These are phyloP conservation scores for Trichomonas vaginalis DNA, from an alignment of 208 protist genomes.

Conservation along the genomic window DNA sequence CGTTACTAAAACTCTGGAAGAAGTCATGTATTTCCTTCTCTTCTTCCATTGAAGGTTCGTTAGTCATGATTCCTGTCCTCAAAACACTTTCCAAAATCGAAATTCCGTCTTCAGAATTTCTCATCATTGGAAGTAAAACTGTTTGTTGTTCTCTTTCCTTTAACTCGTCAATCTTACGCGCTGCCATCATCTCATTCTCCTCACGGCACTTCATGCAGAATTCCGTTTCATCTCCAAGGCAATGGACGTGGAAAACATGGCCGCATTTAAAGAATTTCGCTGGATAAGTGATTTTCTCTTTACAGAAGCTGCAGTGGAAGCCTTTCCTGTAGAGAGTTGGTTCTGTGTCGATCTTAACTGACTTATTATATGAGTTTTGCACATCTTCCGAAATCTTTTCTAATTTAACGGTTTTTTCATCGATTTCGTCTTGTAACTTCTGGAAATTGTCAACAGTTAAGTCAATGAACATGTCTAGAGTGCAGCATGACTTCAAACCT, in stretches of 20 bases:
- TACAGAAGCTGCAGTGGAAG: not conserved
- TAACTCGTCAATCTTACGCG: not conserved
- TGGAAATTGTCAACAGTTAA: not conserved
- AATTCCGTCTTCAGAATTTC: not conserved
- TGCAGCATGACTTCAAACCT: not conserved
- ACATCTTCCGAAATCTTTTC: not conserved
- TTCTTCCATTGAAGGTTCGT: not conserved
- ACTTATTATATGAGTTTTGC: not conserved
- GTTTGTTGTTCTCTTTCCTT: not conserved
- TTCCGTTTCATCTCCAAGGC: not conserved
- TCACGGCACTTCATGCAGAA: not conserved
- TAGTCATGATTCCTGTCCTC: not conserved
- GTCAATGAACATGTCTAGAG: not conserved
- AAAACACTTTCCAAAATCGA: not conserved
- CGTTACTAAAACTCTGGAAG: not conserved
- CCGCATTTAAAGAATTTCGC: not conserved
- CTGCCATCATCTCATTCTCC: not conserved
- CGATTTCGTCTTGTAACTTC: not conserved
- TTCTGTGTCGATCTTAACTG: not conserved
- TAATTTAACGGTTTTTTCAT: not conserved
- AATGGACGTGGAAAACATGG: not conserved
- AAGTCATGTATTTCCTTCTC: not conserved
- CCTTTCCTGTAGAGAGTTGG: not conserved
- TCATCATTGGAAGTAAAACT: not conserved
- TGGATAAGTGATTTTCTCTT: not conserved